Conservation (phyloP, 2,329 filamentous ascomycete species). For the Gaeumannomyces sp. region DNA sequence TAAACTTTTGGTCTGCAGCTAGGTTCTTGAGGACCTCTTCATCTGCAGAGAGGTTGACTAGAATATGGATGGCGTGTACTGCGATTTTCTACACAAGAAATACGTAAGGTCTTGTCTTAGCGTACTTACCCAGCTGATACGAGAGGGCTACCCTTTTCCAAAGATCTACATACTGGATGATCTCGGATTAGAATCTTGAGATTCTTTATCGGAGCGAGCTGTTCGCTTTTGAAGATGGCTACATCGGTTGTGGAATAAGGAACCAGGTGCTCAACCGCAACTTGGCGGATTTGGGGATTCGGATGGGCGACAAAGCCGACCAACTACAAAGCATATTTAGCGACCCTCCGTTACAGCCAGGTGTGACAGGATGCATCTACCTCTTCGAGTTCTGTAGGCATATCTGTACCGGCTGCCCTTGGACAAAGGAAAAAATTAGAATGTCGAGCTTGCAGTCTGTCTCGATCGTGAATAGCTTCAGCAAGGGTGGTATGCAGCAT, state of each 20-base stretch:
- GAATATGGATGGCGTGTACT: conserved; percentile 85
- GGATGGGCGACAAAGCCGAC: conserved; percentile 91
- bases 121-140: neutral
- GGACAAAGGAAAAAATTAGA: neutral
- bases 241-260: conserved; percentile 72
- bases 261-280: conserved; percentile 80
- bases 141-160: neutral
- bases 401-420: conserved; percentile 26
- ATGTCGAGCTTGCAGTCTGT: neutral
- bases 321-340: conserved; percentile 46
- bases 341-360: neutral
- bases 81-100: conserved; percentile 62
- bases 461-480: neutral
- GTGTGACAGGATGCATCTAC: conserved; percentile 33
- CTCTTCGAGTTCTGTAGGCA: conserved; percentile 74
- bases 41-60: conserved; percentile 80
- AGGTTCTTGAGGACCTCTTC: conserved; percentile 66
- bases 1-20: conserved; percentile 71
- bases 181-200: conserved; percentile 83
- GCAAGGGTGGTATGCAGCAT: neutral
- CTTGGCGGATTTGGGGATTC: conserved; percentile 81
- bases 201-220: conserved; percentile 74
- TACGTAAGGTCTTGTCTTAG: neutral
- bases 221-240: conserved; percentile 74
- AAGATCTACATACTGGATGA: conserved; percentile 58